These are phyloP conservation scores for Pichia sp. DNA, from an alignment of 1,139 yeast species.

Conservation along the genomic window DNA sequence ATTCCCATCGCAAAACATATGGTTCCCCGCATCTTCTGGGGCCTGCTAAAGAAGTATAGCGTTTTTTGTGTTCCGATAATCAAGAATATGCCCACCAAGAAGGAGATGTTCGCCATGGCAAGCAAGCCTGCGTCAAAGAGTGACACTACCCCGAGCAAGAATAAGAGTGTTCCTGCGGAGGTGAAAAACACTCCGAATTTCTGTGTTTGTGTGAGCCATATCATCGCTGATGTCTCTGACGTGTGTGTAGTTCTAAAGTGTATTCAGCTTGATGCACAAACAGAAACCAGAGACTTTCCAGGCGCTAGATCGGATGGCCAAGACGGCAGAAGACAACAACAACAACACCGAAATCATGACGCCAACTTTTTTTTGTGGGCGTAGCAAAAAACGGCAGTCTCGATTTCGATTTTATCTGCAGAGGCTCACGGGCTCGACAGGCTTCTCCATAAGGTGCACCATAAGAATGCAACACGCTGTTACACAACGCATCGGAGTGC, in stretches of 20 bases:
- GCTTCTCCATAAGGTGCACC: not conserved
- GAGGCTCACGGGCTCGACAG: not conserved
- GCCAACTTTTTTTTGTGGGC: not conserved
- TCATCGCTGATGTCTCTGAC: slow-evolving; percentile 35
- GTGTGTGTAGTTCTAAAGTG: not conserved
- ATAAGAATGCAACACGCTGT: not conserved
- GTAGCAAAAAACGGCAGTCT: not conserved
- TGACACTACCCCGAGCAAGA: slow-evolving; percentile 76
- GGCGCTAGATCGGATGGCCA: not conserved
- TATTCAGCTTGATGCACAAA: too few species aligned
- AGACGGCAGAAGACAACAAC: not conserved
- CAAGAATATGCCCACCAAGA: slow-evolving; percentile 74
- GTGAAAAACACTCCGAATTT: slow-evolving; percentile 93
- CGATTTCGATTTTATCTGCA: not conserved
- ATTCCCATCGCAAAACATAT: slow-evolving; percentile 75
- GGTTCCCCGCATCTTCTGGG: slow-evolving; percentile 82
- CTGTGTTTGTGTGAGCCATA: slow-evolving; percentile 79
- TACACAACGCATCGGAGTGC: too few species aligned
- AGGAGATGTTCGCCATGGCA: slow-evolving; percentile 83
- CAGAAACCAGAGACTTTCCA: not conserved
- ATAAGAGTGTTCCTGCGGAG: slow-evolving; percentile 74
- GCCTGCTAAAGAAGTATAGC: slow-evolving; percentile 77
- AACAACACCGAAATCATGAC: not conserved
- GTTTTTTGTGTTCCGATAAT: slow-evolving; percentile 90
- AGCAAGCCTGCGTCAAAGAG: slow-evolving; percentile 86